Evolutionary conservation across 2,329 filamentous ascomycete species (phyloP).

Genomic region (Mycosphaerella arachidis): DNA sequence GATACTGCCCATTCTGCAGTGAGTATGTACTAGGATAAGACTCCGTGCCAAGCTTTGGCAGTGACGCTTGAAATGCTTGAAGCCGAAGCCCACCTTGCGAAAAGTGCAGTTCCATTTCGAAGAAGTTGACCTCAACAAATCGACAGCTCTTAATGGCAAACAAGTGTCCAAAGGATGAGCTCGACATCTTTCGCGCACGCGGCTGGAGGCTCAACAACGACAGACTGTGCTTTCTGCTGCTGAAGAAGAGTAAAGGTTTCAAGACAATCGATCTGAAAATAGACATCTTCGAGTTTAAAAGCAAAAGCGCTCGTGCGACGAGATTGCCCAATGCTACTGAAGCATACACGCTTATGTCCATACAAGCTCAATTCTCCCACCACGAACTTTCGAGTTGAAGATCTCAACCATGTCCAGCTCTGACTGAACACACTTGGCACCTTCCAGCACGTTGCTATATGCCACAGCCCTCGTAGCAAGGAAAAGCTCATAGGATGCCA

Average conservation of each 20-base stretch:
- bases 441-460: conserved; percentile 41
- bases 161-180: no score
- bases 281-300: no score
- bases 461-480: conserved; percentile 42
- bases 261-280: no score
- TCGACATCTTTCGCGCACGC: no score
- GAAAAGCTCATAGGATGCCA: conserved; percentile 45
- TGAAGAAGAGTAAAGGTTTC: no score
- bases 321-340: background rate
- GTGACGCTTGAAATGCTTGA: background rate
- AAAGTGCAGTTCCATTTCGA: no score
- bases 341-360: conserved; percentile 15
- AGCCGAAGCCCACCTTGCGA: background rate
- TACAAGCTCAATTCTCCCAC: conserved; percentile 44
- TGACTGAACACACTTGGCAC: conserved; percentile 39
- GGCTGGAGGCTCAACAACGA: no score
- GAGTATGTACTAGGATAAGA: background rate
- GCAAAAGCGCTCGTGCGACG: background rate
- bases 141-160: no score
- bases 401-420: conserved; percentile 51
- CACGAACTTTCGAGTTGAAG: conserved; percentile 53
- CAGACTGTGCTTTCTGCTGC: no score
- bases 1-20: background rate
- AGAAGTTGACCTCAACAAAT: no score
- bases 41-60: background rate